Evolutionary conservation across 2,329 filamentous ascomycete species (phyloP).

Genomic region (Colletotrichum cordylinicola): DNA sequence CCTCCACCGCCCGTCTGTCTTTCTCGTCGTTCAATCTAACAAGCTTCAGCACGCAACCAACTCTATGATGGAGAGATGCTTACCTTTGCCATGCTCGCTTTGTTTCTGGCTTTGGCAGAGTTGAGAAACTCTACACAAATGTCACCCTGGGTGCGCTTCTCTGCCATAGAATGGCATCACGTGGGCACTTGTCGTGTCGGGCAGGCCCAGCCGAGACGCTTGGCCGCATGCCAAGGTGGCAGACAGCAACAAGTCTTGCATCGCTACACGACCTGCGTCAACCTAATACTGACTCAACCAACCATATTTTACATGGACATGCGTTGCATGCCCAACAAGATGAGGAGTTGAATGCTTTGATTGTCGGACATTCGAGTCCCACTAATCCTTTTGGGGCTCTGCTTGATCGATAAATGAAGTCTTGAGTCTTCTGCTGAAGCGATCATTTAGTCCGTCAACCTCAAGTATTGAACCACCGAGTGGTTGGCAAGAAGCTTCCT

Average conservation of each 20-base stretch:
- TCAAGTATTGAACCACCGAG: neutral
- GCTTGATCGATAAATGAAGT: neutral
- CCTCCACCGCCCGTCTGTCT: neutral
- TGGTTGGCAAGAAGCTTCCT: neutral
- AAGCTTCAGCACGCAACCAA: neutral
- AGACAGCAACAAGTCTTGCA: neutral
- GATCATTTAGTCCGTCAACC: neutral
- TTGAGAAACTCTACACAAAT: neutral
- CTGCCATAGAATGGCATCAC: neutral
- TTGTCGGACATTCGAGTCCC: neutral
- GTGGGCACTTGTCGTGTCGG: neutral
- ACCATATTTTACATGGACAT: neutral
- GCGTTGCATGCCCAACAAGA: neutral
- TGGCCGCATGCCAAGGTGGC: constrained; percentile 11
- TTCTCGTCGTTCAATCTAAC: neutral
- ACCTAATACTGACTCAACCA: neutral
- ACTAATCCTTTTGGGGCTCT: neutral
- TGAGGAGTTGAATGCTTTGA: neutral
- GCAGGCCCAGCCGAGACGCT: neutral
- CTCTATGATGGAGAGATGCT: neutral
- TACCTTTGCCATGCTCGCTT: neutral
- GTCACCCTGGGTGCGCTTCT: neutral
- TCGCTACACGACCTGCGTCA: neutral
- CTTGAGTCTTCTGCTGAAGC: neutral
- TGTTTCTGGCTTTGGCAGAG: neutral